Evolutionary conservation across 225 moss, liverwort and hornwort genomes (phyloP).

Genomic region (Antitrichia curtipendula): DNA sequence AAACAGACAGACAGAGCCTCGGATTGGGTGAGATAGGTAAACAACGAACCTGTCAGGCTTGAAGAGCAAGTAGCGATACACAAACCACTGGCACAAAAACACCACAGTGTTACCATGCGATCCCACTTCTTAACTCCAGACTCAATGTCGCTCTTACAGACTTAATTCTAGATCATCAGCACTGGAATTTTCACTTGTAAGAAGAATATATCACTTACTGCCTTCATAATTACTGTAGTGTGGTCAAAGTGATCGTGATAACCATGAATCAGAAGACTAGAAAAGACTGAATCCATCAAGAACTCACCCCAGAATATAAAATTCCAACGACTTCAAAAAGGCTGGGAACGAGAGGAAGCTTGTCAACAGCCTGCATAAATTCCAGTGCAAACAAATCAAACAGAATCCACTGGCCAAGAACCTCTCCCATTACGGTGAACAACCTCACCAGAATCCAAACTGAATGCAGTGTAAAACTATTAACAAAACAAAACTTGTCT

Average conservation of each 20-base stretch:
- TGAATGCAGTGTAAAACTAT: background rate
- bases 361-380: constrained; percentile 71
- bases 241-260: background rate
- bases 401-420: background rate
- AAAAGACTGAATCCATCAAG: background rate
- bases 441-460: background rate
- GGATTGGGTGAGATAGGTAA: background rate
- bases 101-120: background rate
- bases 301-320: constrained; percentile 71
- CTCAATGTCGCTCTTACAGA: background rate
- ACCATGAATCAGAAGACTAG: background rate
- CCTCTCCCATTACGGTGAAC: background rate
- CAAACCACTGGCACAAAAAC: constrained; percentile 62
- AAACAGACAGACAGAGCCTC: background rate
- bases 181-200: background rate
- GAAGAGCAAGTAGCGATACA: constrained; percentile 95
- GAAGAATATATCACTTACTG: background rate
- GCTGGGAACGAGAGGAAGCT: constrained; percentile 58
- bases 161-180: background rate
- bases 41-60: constrained; percentile 82
- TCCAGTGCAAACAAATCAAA: background rate
- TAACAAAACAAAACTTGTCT: background rate
- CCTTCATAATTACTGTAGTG: background rate
- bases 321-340: constrained; percentile 81
- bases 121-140: background rate